These are phyloP conservation scores for Auricularia cornea DNA, from an alignment of 768 basidiomycete species.

Conservation along the genomic window DNA sequence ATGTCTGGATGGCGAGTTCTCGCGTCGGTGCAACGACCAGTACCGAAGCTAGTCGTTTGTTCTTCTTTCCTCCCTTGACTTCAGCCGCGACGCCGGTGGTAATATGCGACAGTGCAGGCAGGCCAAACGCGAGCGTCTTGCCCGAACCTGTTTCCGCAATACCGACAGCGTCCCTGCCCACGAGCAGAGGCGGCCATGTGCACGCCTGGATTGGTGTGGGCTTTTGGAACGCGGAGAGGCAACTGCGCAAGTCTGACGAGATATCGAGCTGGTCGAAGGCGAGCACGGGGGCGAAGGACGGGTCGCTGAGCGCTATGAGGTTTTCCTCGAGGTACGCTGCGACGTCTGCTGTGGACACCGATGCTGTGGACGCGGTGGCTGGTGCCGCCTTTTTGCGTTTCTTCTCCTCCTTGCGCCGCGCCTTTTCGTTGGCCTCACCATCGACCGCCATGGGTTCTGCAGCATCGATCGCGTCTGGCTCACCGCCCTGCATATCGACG, in stretches of 20 bases:
- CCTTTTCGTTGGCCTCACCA: conserved; percentile 5
- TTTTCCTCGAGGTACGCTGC: conserved; percentile 63
- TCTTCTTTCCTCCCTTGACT: not conserved
- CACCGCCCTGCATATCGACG: conserved; percentile 2
- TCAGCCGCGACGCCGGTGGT: conserved; percentile 24
- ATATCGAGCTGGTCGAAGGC: conserved; percentile 69
- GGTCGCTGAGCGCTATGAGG: conserved; percentile 55
- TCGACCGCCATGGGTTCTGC: conserved; percentile 1
- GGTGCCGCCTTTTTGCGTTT: conserved; percentile 15
- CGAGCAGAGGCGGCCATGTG: conserved; percentile 83
- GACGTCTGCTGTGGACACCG: conserved; percentile 32
- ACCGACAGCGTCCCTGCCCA: conserved; percentile 82
- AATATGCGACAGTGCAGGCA: conserved; percentile 75
- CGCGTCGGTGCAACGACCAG: conserved; percentile 91
- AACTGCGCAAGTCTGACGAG: conserved; percentile 48
- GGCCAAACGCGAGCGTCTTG: conserved; percentile 93
- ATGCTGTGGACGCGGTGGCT: conserved; percentile 13
- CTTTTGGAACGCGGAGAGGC: conserved; percentile 65
- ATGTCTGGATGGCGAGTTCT: conserved; percentile 92
- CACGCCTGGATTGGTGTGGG: conserved; percentile 96
- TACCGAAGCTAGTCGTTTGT: conserved; percentile 22
- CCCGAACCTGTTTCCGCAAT: conserved; percentile 98
- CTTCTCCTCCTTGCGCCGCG: conserved; percentile 25
- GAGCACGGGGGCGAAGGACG: conserved; percentile 54
- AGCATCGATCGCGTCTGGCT: not conserved